Conservation (phyloP, 495 filamentous ascomycete species). For the Cairneyella variabilis region DNA sequence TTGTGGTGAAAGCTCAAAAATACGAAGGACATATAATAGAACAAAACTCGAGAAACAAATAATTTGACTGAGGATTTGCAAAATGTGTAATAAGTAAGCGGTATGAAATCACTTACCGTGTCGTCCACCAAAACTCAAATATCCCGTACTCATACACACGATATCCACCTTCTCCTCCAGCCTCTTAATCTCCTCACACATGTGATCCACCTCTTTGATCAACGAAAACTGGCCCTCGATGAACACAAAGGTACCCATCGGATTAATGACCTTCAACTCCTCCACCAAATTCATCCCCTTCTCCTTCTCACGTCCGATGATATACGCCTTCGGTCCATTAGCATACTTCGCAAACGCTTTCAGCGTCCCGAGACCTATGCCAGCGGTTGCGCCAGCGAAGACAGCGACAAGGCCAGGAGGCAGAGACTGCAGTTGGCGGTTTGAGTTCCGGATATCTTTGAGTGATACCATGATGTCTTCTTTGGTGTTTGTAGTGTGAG, state of each 20-base stretch:
- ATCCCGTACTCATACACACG: conserved; percentile 21
- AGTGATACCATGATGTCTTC: conserved; percentile 16
- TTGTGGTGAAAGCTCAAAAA: no score
- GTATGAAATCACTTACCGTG: not conserved
- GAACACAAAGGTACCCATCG: conserved; percentile 16
- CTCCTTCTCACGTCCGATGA: conserved; percentile 36
- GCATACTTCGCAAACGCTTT: conserved; percentile 30
- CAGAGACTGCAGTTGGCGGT: not conserved
- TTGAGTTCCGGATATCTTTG: conserved; percentile 4
- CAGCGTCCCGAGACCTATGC: conserved; percentile 33
- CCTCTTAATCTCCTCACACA: conserved; percentile 21
- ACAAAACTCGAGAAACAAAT: no score
- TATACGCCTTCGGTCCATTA: conserved; percentile 29
- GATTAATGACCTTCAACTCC: conserved; percentile 13
- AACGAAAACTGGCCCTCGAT: conserved; percentile 15
- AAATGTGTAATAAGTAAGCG: not conserved
- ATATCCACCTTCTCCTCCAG: conserved; percentile 16
- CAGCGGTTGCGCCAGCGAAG: conserved; percentile 36
- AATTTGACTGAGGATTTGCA: no score
- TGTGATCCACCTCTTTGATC: conserved; percentile 19
- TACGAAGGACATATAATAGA: no score
- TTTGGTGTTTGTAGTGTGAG: no score
- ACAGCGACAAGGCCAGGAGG: conserved; percentile 5
- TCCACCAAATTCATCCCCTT: conserved; percentile 31
- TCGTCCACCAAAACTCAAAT: conserved; percentile 5